Evolutionary conservation across 202 grass and related monocot species (phyloP).

Genomic region (Digitaria exilis): DNA sequence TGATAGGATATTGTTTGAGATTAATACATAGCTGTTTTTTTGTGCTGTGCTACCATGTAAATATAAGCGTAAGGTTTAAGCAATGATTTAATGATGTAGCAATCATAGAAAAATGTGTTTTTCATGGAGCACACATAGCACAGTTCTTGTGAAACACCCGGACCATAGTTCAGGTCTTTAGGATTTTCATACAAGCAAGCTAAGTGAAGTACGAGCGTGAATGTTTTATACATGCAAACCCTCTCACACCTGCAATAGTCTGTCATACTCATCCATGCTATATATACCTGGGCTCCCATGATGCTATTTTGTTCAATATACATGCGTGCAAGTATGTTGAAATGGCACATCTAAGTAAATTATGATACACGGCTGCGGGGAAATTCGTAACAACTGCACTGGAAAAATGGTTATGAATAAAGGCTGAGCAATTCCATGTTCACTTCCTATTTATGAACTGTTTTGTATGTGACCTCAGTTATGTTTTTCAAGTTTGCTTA

Average conservation of each 20-base stretch:
- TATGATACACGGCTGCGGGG: background rate
- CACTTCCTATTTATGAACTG: conserved; percentile 21
- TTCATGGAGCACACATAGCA: background rate
- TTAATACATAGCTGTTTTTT: conserved; percentile 24
- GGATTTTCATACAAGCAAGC: conserved; percentile 21
- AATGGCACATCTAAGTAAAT: conserved; percentile 23
- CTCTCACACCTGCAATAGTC: conserved; percentile 26
- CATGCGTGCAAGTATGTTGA: conserved; percentile 15
- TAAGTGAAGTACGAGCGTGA: background rate
- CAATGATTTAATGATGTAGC: conserved; percentile 28
- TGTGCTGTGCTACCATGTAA: conserved; percentile 2
- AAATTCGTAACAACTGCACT: conserved; percentile 22
- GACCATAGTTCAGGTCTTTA: conserved; percentile 1
- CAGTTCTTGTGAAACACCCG: background rate
- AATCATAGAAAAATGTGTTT: conserved; percentile 1
- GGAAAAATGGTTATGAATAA: conserved; percentile 17
- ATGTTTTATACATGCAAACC: conserved; percentile 11
- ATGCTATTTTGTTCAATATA: conserved; percentile 5
- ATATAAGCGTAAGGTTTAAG: background rate
- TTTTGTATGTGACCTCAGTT: conserved; percentile 29
- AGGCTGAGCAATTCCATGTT: conserved; percentile 4
- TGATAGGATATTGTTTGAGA: conserved; percentile 24
- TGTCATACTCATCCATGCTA: background rate
- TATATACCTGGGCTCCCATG: conserved; percentile 6
- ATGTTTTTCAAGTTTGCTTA: conserved; percentile 38